A percentile compares a stretch with the other conserved stretches of the same genome.
Conservation (phyloP, 2,329 filamentous ascomycete species). For the Alternaria hordeiaustralica region DNA sequence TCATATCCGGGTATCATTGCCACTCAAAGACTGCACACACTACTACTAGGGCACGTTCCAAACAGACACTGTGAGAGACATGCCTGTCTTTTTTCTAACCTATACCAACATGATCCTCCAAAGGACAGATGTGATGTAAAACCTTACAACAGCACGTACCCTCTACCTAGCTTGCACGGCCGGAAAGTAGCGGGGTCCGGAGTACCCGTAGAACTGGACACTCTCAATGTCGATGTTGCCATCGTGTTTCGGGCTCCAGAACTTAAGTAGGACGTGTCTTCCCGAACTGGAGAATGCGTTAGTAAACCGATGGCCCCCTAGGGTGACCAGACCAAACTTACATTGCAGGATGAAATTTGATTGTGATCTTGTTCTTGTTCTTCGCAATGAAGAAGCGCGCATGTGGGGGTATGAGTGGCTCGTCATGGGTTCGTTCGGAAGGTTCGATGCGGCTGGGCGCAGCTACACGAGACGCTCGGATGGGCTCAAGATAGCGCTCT, state of each 20-base stretch:
- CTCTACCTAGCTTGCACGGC: constrained; percentile 58
- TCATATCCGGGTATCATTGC: constrained; percentile 4
- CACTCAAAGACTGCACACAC: not conserved
- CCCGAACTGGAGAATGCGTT: constrained; percentile 62
- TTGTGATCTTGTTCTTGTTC: constrained; percentile 82
- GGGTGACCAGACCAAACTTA: constrained; percentile 44
- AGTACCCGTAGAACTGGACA: constrained; percentile 81
- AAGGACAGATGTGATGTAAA: not conserved
- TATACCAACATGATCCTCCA: not conserved
- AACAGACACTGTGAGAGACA: not conserved
- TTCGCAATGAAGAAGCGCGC: constrained; percentile 84
- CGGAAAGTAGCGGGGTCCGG: constrained; percentile 84
- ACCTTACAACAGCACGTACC: not conserved
- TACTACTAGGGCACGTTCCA: not conserved
- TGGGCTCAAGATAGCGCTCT: constrained; percentile 30
- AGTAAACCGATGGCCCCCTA: not conserved
- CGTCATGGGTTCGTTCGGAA: constrained; percentile 22
- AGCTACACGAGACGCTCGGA: constrained; percentile 38
- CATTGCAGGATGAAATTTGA: constrained; percentile 83
- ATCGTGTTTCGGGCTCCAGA: constrained; percentile 80
- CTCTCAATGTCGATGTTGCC: constrained; percentile 90
- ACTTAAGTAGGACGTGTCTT: constrained; percentile 84
- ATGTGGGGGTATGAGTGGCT: constrained; percentile 69
- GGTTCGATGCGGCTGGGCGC: constrained; percentile 46
- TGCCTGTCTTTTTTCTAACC: not conserved